Conservation (phyloP, 257 asterid species). For the Solanum chiquidenum region DNA sequence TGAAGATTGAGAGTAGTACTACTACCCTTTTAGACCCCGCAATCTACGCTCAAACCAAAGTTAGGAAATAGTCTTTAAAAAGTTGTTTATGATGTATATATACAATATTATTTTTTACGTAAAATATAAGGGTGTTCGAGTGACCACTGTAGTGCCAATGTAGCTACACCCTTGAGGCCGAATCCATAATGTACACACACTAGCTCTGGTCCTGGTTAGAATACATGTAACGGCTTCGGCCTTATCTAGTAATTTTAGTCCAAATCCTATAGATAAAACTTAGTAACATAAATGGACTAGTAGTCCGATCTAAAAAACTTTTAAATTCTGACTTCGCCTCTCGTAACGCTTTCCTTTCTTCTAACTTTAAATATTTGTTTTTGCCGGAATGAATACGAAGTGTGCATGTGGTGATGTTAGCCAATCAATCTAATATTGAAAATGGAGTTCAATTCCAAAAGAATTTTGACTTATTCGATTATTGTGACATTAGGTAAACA, state of each 20-base stretch:
- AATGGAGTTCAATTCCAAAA: not conserved
- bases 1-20: not conserved
- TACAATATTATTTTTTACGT: too few species aligned
- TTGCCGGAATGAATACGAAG: not conserved
- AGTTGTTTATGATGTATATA: not conserved
- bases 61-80: not conserved
- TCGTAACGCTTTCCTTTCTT: not conserved
- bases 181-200: not conserved
- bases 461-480: not conserved
- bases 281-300: not conserved
- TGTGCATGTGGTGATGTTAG: not conserved
- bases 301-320: fast-evolving
- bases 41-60: not conserved
- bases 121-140: not conserved
- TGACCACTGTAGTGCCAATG: not conserved
- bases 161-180: not conserved
- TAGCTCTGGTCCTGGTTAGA: not conserved
- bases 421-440: not conserved
- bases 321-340: not conserved
- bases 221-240: not conserved
- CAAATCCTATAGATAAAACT: not conserved
- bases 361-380: not conserved
- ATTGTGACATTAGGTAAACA: not conserved
- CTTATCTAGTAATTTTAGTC: not conserved
- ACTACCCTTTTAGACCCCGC: not conserved